phyloP scores from a whole-genome alignment of 2,329 filamentous ascomycete genomes.

The Xylariaceae sp. region DNA sequence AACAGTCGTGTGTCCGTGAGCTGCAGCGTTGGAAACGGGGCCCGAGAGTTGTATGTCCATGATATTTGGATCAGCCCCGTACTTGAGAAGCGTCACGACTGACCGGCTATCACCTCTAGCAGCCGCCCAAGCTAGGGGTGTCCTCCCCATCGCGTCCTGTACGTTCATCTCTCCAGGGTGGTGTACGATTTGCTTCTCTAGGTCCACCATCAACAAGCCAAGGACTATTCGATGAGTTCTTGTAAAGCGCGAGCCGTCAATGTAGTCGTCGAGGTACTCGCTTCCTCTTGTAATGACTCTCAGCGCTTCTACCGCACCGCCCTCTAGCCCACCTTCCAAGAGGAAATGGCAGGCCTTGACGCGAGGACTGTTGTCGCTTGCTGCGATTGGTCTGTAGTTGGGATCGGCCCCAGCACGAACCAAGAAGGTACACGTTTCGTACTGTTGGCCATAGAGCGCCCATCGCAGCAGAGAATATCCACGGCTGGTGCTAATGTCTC shows the following conservation, averaged over 20 bases:
- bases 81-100: conserved; percentile 13
- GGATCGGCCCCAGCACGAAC: conserved; percentile 27
- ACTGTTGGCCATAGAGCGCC: conserved; percentile 31
- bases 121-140: conserved; percentile 19
- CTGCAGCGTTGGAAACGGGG: conserved; percentile 20
- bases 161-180: conserved; percentile 12
- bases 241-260: conserved; percentile 18
- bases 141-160: conserved; percentile 20
- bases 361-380: conserved; percentile 11
- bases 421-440: conserved; percentile 27
- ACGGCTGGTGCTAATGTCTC: conserved; percentile 26
- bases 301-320: conserved; percentile 13
- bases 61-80: conserved; percentile 18
- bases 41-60: conserved; percentile 20
- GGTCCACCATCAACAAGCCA: conserved; percentile 9
- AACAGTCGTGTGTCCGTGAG: conserved; percentile 17
- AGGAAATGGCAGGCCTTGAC: conserved; percentile 22
- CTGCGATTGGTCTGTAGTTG: conserved; percentile 22
- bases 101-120: conserved; percentile 15
- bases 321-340: conserved; percentile 17
- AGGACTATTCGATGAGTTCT: conserved; percentile 18
- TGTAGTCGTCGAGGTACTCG: conserved; percentile 12
- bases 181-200: conserved; percentile 12
- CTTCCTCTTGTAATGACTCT: conserved; percentile 19
- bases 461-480: conserved; percentile 31